Evolutionary conservation across 352 stramenopile genomes (phyloP), one percentile per base, ranked within the genome.

Genomic region (Phytophthora hibernalis): DNA sequence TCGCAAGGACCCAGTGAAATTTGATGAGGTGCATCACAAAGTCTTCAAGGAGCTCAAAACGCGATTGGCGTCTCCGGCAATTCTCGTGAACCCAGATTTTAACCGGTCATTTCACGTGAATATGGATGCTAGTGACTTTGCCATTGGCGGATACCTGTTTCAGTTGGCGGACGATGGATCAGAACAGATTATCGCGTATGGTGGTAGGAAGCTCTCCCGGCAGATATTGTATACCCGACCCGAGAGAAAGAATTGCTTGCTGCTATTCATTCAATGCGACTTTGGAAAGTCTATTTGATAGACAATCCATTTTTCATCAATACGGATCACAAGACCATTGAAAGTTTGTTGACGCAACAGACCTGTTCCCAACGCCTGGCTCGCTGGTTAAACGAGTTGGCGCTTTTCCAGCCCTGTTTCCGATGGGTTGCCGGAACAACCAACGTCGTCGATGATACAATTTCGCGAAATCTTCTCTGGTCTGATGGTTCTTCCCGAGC

Each of bases 51-150:
- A 54, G 4, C 38, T 59, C 15, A 65, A 16, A n/a, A n/a, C n/a
- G n/a, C n/a, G 3, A 3, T 24, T 21, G 43, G 12, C 5, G 1
- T 40, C 16, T 2, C 33, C 35, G 15, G 22, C 22, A 5, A n/a
- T 57, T n/a, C 45, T 65, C 8, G 28, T 37, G 0, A 16, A 65
- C 15, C 45, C 47, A 18, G 24, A 44, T 30, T 57, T 52, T 12
- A 28, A 45, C 13, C 3, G n/a, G 33, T 22, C 33, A n/a, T 56
- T 65, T 50, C 35, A 56, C 38, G 47, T 51, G 3, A 45, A 53
- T 48, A 65, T 57, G 33, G 45, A 56, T 42, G 35, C 56, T 7
- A 45, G 33, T 28, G 56, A 51, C 20, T 65, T 57, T 26, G 45
- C 35, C 11, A 26, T 51, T 15, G 33, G 45, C 12, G 45, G 35